Conservation (phyloP, 2,329 filamentous ascomycete genomes). For the Penicillium brasilianum region DNA sequence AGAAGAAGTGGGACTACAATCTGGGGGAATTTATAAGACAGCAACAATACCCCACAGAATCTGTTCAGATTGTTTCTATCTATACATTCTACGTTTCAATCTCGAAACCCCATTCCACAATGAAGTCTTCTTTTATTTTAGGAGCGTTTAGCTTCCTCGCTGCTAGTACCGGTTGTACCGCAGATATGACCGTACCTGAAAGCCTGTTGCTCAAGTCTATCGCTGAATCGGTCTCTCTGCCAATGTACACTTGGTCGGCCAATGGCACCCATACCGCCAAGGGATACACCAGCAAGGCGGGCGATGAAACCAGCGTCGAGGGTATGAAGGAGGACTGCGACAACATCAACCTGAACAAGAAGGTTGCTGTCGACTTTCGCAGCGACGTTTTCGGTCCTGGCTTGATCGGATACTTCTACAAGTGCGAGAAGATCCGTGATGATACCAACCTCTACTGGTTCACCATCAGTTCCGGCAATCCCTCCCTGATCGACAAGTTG, state of each 20-base stretch:
- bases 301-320: slow-evolving; percentile 13
- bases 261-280: slow-evolving; percentile 31
- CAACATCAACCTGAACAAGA: slow-evolving; percentile 32
- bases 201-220: slow-evolving; percentile 24
- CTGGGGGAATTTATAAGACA: slow-evolving; percentile 13
- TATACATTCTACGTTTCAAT: background rate
- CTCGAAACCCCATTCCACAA: background rate
- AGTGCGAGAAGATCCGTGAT: slow-evolving; percentile 28
- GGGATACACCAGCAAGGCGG: slow-evolving; percentile 25
- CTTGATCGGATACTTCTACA: slow-evolving; percentile 29
- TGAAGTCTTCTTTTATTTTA: slow-evolving; percentile 17
- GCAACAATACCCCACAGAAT: slow-evolving; percentile 2
- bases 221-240: slow-evolving; percentile 24
- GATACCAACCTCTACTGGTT: slow-evolving; percentile 33
- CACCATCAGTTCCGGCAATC: slow-evolving; percentile 26
- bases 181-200: slow-evolving; percentile 19
- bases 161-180: slow-evolving; percentile 15
- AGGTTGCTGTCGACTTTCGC: slow-evolving; percentile 30
- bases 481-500: slow-evolving; percentile 25
- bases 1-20: slow-evolving; percentile 10
- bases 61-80: background rate
- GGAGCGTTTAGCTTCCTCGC: slow-evolving; percentile 19
- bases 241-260: slow-evolving; percentile 30
- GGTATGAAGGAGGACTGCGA: slow-evolving; percentile 29
- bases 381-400: slow-evolving; percentile 27